A percentile compares a stretch with the other conserved stretches of the same genome.
Evolutionary conservation across 1,139 yeast genomes (phyloP).

Genomic region (Sugiyamaella paludigena): DNA sequence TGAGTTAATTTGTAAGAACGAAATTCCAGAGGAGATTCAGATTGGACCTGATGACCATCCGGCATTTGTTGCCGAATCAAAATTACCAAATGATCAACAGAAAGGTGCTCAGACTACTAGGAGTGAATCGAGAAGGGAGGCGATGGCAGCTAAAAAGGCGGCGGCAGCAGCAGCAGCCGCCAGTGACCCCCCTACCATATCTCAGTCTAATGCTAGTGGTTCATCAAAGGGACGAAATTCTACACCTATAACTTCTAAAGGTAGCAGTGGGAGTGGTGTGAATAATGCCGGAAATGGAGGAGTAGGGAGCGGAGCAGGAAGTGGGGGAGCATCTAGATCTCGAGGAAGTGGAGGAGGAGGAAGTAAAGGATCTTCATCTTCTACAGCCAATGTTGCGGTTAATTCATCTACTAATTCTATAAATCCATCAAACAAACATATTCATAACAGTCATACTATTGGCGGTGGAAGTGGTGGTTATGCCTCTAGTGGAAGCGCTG

Average conservation of each 20-base stretch:
- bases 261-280: background rate
- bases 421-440: no score
- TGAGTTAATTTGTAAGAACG: slow-evolving; percentile 65
- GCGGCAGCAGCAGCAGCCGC: slow-evolving; percentile 27
- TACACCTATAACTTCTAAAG: slow-evolving; percentile 2
- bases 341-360: no score
- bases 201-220: background rate
- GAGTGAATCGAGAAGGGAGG: slow-evolving; percentile 80
- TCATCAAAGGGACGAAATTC: slow-evolving; percentile 6
- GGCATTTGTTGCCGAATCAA: slow-evolving; percentile 45
- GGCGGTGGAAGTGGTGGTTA: background rate
- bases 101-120: slow-evolving; percentile 30
- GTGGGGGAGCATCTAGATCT: no score
- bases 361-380: no score
- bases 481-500: background rate
- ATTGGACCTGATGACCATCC: slow-evolving; percentile 83
- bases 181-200: slow-evolving; percentile 10
- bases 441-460: no score
- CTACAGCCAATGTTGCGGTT: no score
- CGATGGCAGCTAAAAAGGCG: slow-evolving; percentile 83
- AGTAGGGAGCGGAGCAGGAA: background rate
- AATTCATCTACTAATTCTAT: no score
- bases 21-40: slow-evolving; percentile 58
- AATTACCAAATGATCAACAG: slow-evolving; percentile 47
- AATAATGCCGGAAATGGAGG: slow-evolving; percentile 1